A percentile compares a stretch with the other conserved stretches of the same genome.
Evolutionary conservation across 1,284 basidiomycete species (phyloP).

Genomic region (Grifola frondosa): DNA sequence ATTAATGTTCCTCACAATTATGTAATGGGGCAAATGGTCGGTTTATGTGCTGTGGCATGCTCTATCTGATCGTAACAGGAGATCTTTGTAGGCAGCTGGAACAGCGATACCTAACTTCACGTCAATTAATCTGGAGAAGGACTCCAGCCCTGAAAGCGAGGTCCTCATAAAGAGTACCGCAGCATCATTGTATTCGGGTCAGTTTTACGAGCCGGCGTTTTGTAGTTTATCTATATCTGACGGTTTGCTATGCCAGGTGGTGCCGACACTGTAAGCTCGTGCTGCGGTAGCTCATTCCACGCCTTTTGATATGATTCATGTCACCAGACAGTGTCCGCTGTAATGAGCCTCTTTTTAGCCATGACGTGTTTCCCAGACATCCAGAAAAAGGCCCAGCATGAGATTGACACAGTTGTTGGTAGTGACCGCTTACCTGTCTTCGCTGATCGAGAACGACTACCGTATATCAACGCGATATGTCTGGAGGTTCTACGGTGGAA

Average conservation of each 20-base stretch:
- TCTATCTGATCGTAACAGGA: background rate
- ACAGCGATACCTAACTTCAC: conserved; percentile 12
- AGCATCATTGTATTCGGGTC: conserved; percentile 29
- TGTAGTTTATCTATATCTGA: background rate
- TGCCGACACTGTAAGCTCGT: conserved; percentile 25
- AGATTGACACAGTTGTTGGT: conserved; percentile 31
- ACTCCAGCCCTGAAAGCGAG: conserved; percentile 19
- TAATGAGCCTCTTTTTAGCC: conserved; percentile 26
- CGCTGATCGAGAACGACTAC: conserved; percentile 27
- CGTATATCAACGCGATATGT: conserved; percentile 32
- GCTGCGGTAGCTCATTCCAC: background rate
- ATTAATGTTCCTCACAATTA: conserved; percentile 55
- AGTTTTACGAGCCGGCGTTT: background rate
- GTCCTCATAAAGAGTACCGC: conserved; percentile 28
- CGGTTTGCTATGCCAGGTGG: conserved; percentile 13
- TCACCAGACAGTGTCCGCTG: conserved; percentile 30
- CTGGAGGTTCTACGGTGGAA: conserved; percentile 31
- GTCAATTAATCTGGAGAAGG: conserved; percentile 14
- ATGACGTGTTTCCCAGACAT: conserved; percentile 31
- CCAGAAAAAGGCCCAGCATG: conserved; percentile 30
- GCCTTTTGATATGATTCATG: too few species aligned
- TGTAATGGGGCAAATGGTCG: conserved; percentile 62
- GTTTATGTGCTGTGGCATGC: background rate
- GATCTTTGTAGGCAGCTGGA: conserved; percentile 5
- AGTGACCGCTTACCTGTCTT: conserved; percentile 29